Percentiles rank a stretch among this genome's conserved stretches.
phyloP scores from a whole-genome alignment of 495 filamentous ascomycete species.

The Tuber aestivum region DNA sequence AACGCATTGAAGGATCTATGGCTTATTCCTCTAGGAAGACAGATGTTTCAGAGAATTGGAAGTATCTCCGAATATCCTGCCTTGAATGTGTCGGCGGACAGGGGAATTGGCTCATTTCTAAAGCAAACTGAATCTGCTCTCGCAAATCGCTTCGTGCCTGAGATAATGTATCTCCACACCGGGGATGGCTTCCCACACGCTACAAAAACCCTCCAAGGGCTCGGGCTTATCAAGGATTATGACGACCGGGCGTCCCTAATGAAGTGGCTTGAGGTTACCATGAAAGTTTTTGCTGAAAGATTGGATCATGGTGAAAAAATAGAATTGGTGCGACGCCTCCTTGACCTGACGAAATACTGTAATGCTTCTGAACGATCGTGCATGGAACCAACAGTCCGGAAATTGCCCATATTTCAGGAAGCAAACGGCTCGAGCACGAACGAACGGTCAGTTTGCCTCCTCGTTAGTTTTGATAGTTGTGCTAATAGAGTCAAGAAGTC shows the following conservation, averaged over 20 bases:
- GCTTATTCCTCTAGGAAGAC: slow-evolving; percentile 40
- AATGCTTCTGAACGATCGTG: neutral
- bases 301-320: slow-evolving; percentile 8
- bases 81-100: slow-evolving; percentile 23
- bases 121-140: slow-evolving; percentile 10
- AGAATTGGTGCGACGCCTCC: slow-evolving; percentile 8
- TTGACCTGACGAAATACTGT: neutral
- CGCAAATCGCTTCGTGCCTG: neutral
- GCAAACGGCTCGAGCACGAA: neutral
- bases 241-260: slow-evolving; percentile 5
- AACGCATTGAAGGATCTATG: slow-evolving; percentile 32
- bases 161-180: neutral
- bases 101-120: slow-evolving; percentile 8
- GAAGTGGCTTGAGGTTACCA: slow-evolving; percentile 24
- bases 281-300: slow-evolving; percentile 16
- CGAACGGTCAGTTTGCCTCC: slow-evolving; percentile 7
- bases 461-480: neutral
- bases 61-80: slow-evolving; percentile 2
- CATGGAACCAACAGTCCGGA: slow-evolving; percentile 13
- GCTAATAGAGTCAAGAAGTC: slow-evolving; percentile 10
- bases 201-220: slow-evolving; percentile 9
- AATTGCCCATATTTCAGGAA: slow-evolving; percentile 20
- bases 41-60: slow-evolving; percentile 37
- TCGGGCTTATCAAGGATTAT: slow-evolving; percentile 15
- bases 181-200: slow-evolving; percentile 9